These are phyloP conservation scores for Ceratobasidium sp. DNA, from an alignment of 1,284 basidiomycete genomes.

Conservation along the genomic window DNA sequence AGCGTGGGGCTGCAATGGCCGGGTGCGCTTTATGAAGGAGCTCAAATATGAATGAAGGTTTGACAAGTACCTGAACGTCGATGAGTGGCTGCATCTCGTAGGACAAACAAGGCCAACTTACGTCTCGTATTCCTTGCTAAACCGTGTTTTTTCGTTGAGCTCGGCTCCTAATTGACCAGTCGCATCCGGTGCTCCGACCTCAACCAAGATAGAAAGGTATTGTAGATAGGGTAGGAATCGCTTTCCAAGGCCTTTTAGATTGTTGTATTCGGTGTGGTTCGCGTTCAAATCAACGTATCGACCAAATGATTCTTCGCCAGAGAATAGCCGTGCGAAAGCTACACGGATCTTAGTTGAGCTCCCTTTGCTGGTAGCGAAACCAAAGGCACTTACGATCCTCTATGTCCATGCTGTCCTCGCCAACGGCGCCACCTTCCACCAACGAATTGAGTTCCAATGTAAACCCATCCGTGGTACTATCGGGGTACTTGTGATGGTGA, in stretches of 20 bases:
- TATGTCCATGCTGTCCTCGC: slow-evolving; percentile 65
- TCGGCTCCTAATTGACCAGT: slow-evolving; percentile 67
- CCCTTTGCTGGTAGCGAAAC: not conserved
- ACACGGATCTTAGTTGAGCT: slow-evolving; percentile 42
- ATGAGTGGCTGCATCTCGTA: not conserved
- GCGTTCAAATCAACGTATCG: slow-evolving; percentile 93
- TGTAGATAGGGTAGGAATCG: slow-evolving; percentile 81
- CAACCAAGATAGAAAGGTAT: slow-evolving; percentile 83
- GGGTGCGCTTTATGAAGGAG: slow-evolving; percentile 85
- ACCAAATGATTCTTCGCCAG: slow-evolving; percentile 94
- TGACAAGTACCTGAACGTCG: slow-evolving; percentile 71
- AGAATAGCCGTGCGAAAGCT: slow-evolving; percentile 90
- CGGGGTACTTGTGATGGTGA: slow-evolving; percentile 94
- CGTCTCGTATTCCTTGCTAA: slow-evolving; percentile 79
- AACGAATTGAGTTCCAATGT: slow-evolving; percentile 82
- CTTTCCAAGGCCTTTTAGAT: slow-evolving; percentile 82
- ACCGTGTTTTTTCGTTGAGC: slow-evolving; percentile 73
- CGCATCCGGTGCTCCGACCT: slow-evolving; percentile 54
- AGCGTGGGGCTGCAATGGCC: slow-evolving; percentile 85
- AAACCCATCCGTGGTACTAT: slow-evolving; percentile 78
- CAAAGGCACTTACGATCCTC: slow-evolving; percentile 72
- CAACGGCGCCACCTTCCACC: slow-evolving; percentile 54
- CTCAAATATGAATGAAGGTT: slow-evolving; percentile 83
- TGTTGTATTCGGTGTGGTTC: slow-evolving; percentile 88
- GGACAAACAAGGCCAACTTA: slow-evolving; percentile 52